phyloP scores from a whole-genome alignment of 805 yeast genomes.

The Ogataea zsoltii region DNA sequence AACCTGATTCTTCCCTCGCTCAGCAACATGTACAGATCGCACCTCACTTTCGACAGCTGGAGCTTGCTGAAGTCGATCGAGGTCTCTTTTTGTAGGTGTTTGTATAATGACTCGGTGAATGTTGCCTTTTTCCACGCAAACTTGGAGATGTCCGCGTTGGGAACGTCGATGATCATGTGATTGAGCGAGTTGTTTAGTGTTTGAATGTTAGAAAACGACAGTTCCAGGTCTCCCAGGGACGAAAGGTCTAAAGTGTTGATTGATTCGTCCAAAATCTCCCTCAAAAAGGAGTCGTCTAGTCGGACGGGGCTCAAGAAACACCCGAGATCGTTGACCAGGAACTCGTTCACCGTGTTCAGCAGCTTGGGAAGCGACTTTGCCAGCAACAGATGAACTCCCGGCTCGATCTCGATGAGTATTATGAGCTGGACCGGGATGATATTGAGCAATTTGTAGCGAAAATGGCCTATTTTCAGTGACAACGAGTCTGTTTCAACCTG shows the following conservation, averaged over 20 bases:
- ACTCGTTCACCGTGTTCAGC: conserved; percentile 21
- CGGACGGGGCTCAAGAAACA: conserved; percentile 19
- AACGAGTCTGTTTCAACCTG: conserved; percentile 11
- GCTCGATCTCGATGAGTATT: conserved; percentile 27
- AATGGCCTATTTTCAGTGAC: conserved; percentile 27
- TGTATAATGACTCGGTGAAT: conserved; percentile 23
- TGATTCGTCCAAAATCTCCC: conserved; percentile 14
- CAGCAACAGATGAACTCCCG: conserved; percentile 23
- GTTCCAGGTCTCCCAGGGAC: conserved; percentile 19
- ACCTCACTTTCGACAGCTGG: conserved; percentile 29
- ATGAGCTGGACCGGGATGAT: conserved; percentile 30
- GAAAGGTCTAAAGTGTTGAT: conserved; percentile 4
- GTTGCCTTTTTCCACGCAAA: conserved; percentile 9
- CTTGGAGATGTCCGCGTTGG: conserved; percentile 23
- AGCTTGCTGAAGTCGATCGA: conserved; percentile 31
- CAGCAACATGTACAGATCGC: conserved; percentile 28
- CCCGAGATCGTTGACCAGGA: conserved; percentile 25
- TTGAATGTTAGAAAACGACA: conserved; percentile 19
- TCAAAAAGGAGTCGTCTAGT: conserved; percentile 17
- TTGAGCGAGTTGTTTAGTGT: conserved; percentile 22
- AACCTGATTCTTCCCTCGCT: conserved; percentile 34
- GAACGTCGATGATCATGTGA: conserved; percentile 28
- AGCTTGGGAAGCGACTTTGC: conserved; percentile 24
- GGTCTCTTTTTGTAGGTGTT: conserved; percentile 24
- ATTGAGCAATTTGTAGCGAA: conserved; percentile 30